A percentile compares a stretch with the other conserved stretches of the same genome.
Evolutionary conservation across 352 stramenopile species (phyloP).

Genomic region (Phytopythium litorale): DNA sequence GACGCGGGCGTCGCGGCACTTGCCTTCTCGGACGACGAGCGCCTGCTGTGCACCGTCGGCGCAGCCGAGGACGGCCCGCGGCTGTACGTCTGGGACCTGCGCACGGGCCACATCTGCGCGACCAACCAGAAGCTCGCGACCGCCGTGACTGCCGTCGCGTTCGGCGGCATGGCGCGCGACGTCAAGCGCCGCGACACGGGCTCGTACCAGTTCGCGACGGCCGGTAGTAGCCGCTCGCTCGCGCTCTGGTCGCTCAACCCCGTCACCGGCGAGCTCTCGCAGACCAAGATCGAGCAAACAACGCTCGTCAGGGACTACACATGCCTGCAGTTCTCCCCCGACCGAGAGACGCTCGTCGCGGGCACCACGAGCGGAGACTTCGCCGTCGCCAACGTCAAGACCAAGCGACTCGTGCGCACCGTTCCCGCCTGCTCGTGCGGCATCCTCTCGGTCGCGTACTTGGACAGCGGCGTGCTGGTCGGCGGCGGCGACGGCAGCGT

Average conservation of each 20-base stretch:
- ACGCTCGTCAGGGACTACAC: slow-evolving; percentile 79
- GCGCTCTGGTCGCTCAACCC: slow-evolving; percentile 88
- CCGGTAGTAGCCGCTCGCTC: slow-evolving; percentile 56
- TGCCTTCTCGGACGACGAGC: slow-evolving; percentile 90
- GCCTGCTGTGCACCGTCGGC: slow-evolving; percentile 81
- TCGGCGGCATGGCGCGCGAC: slow-evolving; percentile 84
- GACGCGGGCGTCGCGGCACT: slow-evolving; percentile 86
- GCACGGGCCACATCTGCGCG: slow-evolving; percentile 85
- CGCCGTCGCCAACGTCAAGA: slow-evolving; percentile 76
- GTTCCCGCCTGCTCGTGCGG: slow-evolving; percentile 80
- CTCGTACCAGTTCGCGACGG: slow-evolving; percentile 88
- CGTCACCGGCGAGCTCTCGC: slow-evolving; percentile 63
- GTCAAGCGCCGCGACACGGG: slow-evolving; percentile 88
- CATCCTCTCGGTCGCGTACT: slow-evolving; percentile 59
- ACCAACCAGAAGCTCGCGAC: slow-evolving; percentile 69
- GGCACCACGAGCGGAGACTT: slow-evolving; percentile 88
- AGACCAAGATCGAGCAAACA: slow-evolving; percentile 64
- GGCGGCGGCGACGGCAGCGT: slow-evolving; percentile 87
- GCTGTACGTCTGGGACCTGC: slow-evolving; percentile 90
- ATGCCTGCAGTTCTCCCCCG: slow-evolving; percentile 76
- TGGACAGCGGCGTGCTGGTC: slow-evolving; percentile 44
- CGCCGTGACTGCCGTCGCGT: slow-evolving; percentile 60
- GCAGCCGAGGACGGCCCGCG: slow-evolving; percentile 67
- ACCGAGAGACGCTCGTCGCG: slow-evolving; percentile 78
- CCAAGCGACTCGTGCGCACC: slow-evolving; percentile 56